Conservation (phyloP, 2,329 filamentous ascomycete genomes). For the Colletotrichum scovillei region DNA sequence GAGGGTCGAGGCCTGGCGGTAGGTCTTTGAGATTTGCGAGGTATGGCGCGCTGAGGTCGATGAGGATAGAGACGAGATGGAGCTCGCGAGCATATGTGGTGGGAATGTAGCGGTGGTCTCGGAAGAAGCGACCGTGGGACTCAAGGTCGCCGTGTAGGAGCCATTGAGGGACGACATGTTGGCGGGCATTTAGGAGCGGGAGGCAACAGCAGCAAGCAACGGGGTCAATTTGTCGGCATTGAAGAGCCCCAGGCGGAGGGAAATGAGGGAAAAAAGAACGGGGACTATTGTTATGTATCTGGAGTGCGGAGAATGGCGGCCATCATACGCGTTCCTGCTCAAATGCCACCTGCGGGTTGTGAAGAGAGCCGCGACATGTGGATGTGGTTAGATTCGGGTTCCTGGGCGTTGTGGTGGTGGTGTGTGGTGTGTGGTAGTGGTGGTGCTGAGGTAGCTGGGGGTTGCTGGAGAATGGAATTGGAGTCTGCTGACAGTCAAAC, state of each 20-base stretch:
- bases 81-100: constrained; percentile 69
- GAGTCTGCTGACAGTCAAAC: constrained; percentile 31
- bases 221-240: constrained; percentile 34
- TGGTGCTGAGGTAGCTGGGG: not conserved
- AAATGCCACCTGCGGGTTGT: constrained; percentile 31
- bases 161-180: constrained; percentile 56
- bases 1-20: constrained; percentile 92
- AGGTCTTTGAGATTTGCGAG: constrained; percentile 87
- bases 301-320: constrained; percentile 36
- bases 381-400: constrained; percentile 36
- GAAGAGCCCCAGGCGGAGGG: constrained; percentile 28
- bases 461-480: constrained; percentile 26
- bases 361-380: constrained; percentile 33
- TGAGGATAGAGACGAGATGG: constrained; percentile 76
- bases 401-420: constrained; percentile 7
- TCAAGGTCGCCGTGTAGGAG: constrained; percentile 56
- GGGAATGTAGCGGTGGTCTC: constrained; percentile 52
- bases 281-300: constrained; percentile 36
- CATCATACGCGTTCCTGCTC: constrained; percentile 37
- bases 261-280: constrained; percentile 34
- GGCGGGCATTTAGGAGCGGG: constrained; percentile 24
- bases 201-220: not conserved
- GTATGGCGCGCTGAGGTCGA: constrained; percentile 70
- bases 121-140: constrained; percentile 53
- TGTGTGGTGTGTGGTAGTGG: constrained; percentile 14